A percentile compares a stretch with the other conserved stretches of the same genome.
These are phyloP conservation scores for Parietaria judaica DNA, from an alignment of 306 rosid species.

Conservation along the genomic window DNA sequence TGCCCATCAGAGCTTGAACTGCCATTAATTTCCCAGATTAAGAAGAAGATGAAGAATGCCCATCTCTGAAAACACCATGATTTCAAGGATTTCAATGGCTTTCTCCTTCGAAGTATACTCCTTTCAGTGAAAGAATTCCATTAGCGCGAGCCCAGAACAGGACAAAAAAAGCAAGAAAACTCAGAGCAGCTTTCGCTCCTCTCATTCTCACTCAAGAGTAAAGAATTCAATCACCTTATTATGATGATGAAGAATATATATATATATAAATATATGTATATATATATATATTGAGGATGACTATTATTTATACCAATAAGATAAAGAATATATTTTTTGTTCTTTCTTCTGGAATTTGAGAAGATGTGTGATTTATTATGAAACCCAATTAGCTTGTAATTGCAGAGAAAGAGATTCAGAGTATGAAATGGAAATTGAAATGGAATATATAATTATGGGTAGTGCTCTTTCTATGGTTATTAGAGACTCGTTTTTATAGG, in stretches of 20 bases:
- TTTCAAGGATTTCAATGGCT: slow-evolving; percentile 5
- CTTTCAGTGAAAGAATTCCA: slow-evolving; percentile 86
- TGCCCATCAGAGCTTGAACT: slow-evolving; percentile 93
- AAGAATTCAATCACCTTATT: slow-evolving; percentile 21
- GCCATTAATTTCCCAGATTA: slow-evolving; percentile 12
- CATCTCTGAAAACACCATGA: neutral
- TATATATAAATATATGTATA: too few species aligned
- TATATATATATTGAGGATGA: slow-evolving; percentile 28
- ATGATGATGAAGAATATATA: neutral
- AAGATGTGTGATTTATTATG: too few species aligned
- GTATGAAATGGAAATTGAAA: too few species aligned
- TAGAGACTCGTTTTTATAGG: too few species aligned
- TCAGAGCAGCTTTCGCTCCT: slow-evolving; percentile 36
- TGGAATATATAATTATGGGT: too few species aligned
- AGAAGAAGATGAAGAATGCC: too few species aligned
- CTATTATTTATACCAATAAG: too few species aligned
- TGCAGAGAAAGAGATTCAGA: too few species aligned
- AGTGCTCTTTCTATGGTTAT: too few species aligned
- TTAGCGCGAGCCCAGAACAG: slow-evolving; percentile 38
- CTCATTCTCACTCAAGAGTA: slow-evolving; percentile 32
- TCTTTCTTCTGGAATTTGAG: too few species aligned
- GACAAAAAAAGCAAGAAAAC: slow-evolving; percentile 37
- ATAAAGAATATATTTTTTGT: too few species aligned
- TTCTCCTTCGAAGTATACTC: slow-evolving; percentile 90
- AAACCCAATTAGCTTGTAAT: too few species aligned